phyloP scores from a whole-genome alignment of 2,329 filamentous ascomycete genomes.

The Aspergillus pseudoterreus region DNA sequence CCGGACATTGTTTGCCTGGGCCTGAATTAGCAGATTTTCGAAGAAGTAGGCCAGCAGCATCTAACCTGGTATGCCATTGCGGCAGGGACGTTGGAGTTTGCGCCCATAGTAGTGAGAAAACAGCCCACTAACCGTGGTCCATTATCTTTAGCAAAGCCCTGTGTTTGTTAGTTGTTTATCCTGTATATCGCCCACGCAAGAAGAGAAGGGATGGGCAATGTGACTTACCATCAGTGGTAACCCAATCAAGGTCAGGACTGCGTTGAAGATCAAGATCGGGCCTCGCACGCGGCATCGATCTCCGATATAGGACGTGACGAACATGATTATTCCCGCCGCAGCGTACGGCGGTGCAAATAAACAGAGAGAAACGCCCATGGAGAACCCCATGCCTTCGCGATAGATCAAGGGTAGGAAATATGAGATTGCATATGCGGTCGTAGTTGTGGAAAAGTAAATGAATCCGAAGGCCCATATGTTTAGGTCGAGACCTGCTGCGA shows the following conservation, averaged over 20 bases:
- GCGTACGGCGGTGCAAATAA: conserved; percentile 26
- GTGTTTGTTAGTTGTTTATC: neutral
- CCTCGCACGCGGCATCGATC: conserved; percentile 26
- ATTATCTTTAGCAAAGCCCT: conserved; percentile 18
- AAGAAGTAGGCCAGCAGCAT: neutral
- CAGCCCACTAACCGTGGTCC: conserved; percentile 25
- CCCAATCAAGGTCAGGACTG: conserved; percentile 22
- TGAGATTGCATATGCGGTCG: conserved; percentile 15
- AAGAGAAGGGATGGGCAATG: neutral
- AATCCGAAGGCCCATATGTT: conserved; percentile 57
- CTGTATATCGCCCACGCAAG: too few relatives aligned
- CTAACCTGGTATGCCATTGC: conserved; percentile 26
- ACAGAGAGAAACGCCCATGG: conserved; percentile 20
- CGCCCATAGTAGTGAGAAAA: conserved; percentile 27
- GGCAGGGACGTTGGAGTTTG: conserved; percentile 27
- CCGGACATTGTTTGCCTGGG: conserved; percentile 30
- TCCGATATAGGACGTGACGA: conserved; percentile 20
- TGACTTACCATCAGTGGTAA: conserved; percentile 21
- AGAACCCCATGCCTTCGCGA: conserved; percentile 25
- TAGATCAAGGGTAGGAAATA: conserved; percentile 19
- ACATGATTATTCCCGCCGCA: conserved; percentile 21
- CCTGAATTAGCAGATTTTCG: neutral
- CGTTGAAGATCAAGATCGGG: conserved; percentile 23
- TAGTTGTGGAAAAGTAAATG: conserved; percentile 22
- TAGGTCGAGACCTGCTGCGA: conserved; percentile 48